These are phyloP conservation scores for Fusarium citri DNA, from an alignment of 2,329 filamentous ascomycete genomes.

Conservation along the genomic window DNA sequence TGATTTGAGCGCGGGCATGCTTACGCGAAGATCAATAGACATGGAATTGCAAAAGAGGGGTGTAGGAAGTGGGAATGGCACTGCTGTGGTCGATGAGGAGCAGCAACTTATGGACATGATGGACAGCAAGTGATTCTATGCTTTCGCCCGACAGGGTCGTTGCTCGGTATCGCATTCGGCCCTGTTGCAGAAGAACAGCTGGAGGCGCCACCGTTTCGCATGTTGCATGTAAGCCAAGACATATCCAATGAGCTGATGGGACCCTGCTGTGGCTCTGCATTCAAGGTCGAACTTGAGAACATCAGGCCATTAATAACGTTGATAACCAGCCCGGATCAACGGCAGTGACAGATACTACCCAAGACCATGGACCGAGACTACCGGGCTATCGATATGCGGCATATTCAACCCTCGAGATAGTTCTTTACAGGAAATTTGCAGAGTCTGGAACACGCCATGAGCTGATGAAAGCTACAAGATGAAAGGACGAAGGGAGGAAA, in stretches of 20 bases:
- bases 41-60: constrained; percentile 68
- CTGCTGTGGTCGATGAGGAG: constrained; percentile 54
- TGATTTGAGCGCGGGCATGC: constrained; percentile 60
- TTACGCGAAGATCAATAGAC: constrained; percentile 69
- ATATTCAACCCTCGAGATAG: constrained; percentile 4
- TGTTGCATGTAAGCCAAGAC: constrained; percentile 31
- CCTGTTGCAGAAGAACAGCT: constrained; percentile 6
- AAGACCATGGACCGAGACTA: constrained; percentile 6
- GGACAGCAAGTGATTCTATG: constrained; percentile 46
- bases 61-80: constrained; percentile 47
- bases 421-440: constrained; percentile 9
- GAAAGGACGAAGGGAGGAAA: constrained; percentile 9
- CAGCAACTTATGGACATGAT: constrained; percentile 57
- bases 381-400: constrained; percentile 5
- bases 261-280: constrained; percentile 11
- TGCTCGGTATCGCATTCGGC: constrained; percentile 22
- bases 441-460: constrained; percentile 25
- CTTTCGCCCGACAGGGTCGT: neutral
- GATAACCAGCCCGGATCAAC: constrained; percentile 1
- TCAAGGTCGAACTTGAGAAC: constrained; percentile 14
- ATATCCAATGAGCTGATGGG: constrained; percentile 26
- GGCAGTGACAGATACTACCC: constrained; percentile 12
- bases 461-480: constrained; percentile 3
- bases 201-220: constrained; percentile 15
- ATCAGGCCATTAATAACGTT: constrained; percentile 40